Evolutionary conservation across 2,329 filamentous ascomycete species (phyloP).

Genomic region (Coniochaeta hoffmannii): DNA sequence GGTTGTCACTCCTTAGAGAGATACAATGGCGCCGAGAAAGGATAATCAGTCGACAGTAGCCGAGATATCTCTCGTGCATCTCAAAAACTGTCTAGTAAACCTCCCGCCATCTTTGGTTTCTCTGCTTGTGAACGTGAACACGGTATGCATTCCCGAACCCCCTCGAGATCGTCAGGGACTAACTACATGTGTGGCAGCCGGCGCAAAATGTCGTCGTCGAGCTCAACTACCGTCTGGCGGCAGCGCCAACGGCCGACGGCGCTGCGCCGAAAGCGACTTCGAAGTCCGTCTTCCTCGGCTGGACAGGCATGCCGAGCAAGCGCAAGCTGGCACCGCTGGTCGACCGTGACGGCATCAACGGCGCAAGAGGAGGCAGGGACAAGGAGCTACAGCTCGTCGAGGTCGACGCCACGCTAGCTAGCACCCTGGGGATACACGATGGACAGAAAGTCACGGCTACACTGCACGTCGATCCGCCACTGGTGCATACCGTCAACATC

Average conservation of each 20-base stretch:
- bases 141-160: constrained; percentile 47
- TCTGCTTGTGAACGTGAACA: constrained; percentile 81
- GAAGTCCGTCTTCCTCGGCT: constrained; percentile 79
- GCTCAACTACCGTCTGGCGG: constrained; percentile 63
- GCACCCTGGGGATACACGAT: constrained; percentile 67
- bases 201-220: constrained; percentile 97
- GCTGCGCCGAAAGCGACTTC: constrained; percentile 36
- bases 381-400: constrained; percentile 75
- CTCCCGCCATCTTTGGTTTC: constrained; percentile 78
- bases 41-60: constrained; percentile 61
- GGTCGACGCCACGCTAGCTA: constrained; percentile 78
- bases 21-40: constrained; percentile 39
- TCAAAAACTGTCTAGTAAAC: constrained; percentile 94
- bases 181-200: constrained; percentile 44
- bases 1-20: background rate
- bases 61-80: constrained; percentile 76
- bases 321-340: constrained; percentile 60
- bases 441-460: constrained; percentile 67
- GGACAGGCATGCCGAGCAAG: constrained; percentile 97
- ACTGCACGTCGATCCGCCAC: constrained; percentile 82
- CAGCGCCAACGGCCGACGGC: constrained; percentile 39
- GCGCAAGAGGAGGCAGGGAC: constrained; percentile 53
- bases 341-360: constrained; percentile 62
- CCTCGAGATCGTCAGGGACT: constrained; percentile 5
- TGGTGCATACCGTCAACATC: constrained; percentile 92